phyloP scores from a whole-genome alignment of 345 rosid species.

The Lepidium africanum region DNA sequence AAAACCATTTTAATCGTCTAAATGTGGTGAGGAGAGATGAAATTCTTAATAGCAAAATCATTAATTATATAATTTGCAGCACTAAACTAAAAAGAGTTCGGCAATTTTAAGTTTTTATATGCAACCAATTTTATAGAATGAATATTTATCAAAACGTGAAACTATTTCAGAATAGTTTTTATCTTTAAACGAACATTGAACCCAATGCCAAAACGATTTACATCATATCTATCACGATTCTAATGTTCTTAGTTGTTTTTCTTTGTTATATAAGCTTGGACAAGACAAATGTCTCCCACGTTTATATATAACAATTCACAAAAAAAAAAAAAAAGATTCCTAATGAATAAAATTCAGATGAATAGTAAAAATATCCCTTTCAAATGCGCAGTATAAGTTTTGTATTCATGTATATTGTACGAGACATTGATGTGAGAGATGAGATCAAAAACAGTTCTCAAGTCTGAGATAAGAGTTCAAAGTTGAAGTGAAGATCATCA shows the following conservation, averaged over 20 bases:
- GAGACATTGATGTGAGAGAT: conserved; percentile 21
- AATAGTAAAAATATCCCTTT: not conserved
- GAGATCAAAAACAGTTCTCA: conserved; percentile 11
- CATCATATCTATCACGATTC: not conserved
- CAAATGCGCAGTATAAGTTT: not conserved
- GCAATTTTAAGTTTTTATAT: too few relatives aligned
- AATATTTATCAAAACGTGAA: too few relatives aligned
- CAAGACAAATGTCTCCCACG: not conserved
- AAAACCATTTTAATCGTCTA: too few relatives aligned
- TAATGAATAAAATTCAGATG: not conserved
- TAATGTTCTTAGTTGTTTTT: not conserved
- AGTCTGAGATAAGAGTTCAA: conserved; percentile 26
- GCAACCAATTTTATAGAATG: too few relatives aligned
- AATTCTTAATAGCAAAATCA: too few relatives aligned
- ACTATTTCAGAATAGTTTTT: too few relatives aligned
- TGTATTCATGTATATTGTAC: not conserved
- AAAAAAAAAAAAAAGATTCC: not conserved
- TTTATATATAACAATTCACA: not conserved
- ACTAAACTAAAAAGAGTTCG: too few relatives aligned
- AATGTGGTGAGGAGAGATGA: too few relatives aligned
- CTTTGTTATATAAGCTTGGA: not conserved
- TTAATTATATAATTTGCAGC: too few relatives aligned
- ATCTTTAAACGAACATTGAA: too few relatives aligned
- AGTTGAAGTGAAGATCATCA: conserved; percentile 26
- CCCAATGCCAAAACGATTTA: too few relatives aligned